Base-by-base conservation (phyloP, 1,284 basidiomycete genomes). In the Megacollybia platyphylla region DNA sequence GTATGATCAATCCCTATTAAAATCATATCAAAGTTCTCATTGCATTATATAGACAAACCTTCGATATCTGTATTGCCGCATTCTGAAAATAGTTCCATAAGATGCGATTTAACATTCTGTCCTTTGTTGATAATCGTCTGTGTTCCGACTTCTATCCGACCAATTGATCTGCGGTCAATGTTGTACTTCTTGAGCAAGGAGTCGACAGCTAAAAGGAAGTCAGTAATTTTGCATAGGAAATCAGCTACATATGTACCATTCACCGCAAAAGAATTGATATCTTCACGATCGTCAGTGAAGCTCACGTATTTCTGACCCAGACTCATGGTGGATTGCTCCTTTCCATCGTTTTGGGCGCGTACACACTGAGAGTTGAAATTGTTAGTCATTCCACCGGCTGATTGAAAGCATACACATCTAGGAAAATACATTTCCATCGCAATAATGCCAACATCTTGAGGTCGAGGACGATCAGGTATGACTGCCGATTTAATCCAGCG, bases 121-220 rank as follows among this genome's bases (percentile, higher is more conserved):
- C 91, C 93, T 71, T 97, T 97, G 79, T 98, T 94, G 55, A 97
- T 96, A 67, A 97, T 87, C 41, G 94, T 97, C 66, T 97, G 94
- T 27, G 94, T 97, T 46, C 94, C 94, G 52, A 97, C 91, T 52
- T 98, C 94, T 46, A 98, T 79, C 52, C 94, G 90, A 47, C 94
- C 94, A 59, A 98, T 94, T 44, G 87, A 89, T 56, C 77, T 82
- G 49, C 94, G 92, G 71, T 97, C 92, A 56, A 98, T 79, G 69
- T 91, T 82, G 77, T 87, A 94, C 65, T 96, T 97, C 57, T 88
- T 76, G 51, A 97, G 71, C 34, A 97, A 79, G 50, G 81, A 82
- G 46, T 78, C 76, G 52, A 91, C 87, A 54, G 81, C 88, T 88
- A 49, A 9, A 32, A 32, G 27, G 36, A 26, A 39, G 30, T 32